phyloP scores from a whole-genome alignment of 805 yeast genomes.

The Scheffersomyces spartinae region DNA sequence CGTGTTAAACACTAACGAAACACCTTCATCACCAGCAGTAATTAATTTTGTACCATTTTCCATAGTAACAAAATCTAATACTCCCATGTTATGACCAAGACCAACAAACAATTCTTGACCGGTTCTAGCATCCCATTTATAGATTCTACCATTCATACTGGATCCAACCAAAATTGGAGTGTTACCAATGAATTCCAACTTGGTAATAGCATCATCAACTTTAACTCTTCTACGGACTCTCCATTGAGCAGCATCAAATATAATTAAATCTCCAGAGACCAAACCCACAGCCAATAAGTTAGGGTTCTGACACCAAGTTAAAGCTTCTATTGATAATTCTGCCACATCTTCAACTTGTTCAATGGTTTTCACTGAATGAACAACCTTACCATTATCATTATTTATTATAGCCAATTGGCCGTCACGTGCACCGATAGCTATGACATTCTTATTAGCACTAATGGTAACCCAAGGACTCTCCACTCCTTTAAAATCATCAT shows the following conservation, averaged over 20 bases:
- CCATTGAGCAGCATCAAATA: conserved; percentile 83
- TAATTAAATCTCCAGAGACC: conserved; percentile 76
- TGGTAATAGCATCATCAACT: conserved; percentile 77
- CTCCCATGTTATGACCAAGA: conserved; percentile 90
- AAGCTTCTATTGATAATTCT: conserved; percentile 67
- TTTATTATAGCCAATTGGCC: conserved; percentile 78
- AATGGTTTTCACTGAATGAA: conserved; percentile 54
- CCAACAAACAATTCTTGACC: conserved; percentile 71
- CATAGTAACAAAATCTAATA: conserved; percentile 69
- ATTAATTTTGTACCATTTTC: conserved; percentile 58
- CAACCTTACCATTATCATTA: conserved; percentile 57
- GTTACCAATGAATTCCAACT: conserved; percentile 50
- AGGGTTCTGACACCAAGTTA: conserved; percentile 59
- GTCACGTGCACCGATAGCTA: conserved; percentile 81
- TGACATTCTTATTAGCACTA: conserved; percentile 37
- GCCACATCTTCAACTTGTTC: conserved; percentile 43
- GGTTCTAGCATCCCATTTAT: conserved; percentile 82
- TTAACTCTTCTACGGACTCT: conserved; percentile 61
- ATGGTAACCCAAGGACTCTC: conserved; percentile 85
- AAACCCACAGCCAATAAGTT: conserved; percentile 76
- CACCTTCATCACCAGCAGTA: conserved; percentile 97
- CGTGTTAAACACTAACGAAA: conserved; percentile 73
- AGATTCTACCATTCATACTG: conserved; percentile 76
- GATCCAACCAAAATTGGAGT: conserved; percentile 56
- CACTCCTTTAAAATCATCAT: conserved; percentile 57